Conservation (phyloP, 139 green algal species). For the Pleodorina starrii region DNA sequence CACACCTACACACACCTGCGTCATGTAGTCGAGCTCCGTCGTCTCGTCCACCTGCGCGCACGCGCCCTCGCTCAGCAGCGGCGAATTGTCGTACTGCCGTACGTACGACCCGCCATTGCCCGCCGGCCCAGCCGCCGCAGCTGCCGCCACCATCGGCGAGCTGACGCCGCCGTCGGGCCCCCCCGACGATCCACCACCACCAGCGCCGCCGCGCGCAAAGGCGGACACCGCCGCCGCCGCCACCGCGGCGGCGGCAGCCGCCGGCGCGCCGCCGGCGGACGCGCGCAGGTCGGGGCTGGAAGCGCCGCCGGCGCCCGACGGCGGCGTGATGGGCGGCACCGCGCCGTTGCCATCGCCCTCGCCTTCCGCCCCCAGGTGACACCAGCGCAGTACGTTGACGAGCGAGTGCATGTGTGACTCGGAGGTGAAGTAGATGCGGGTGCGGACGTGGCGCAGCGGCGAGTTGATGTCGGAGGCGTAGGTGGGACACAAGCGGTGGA, state of each 20-base stretch:
- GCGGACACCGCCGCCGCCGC: not conserved
- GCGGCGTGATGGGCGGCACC: slow-evolving; percentile 21
- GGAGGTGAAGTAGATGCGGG: slow-evolving; percentile 98
- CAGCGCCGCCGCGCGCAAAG: not conserved
- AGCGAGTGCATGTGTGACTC: slow-evolving; percentile 95
- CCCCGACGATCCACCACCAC: not conserved
- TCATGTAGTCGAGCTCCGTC: slow-evolving; percentile 97
- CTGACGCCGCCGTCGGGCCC: not conserved
- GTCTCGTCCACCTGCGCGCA: slow-evolving; percentile 70
- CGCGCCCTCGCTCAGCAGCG: slow-evolving; percentile 58
- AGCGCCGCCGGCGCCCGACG: slow-evolving; percentile 27
- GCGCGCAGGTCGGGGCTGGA: slow-evolving; percentile 42
- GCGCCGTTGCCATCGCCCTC: not conserved
- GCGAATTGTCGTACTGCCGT: slow-evolving; percentile 40
- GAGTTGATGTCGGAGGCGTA: slow-evolving; percentile 96
- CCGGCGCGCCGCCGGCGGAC: not conserved
- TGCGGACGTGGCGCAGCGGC: slow-evolving; percentile 95
- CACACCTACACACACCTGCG: no score
- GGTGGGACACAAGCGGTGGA: slow-evolving; percentile 86
- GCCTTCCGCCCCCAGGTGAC: slow-evolving; percentile 60
- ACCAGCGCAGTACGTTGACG: slow-evolving; percentile 94
- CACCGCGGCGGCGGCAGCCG: not conserved
- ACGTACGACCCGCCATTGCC: not conserved
- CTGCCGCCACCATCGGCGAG: not conserved
- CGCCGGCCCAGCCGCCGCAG: slow-evolving; percentile 1